Conservation (phyloP, 1,284 basidiomycete genomes). For the Irpex sp. region DNA sequence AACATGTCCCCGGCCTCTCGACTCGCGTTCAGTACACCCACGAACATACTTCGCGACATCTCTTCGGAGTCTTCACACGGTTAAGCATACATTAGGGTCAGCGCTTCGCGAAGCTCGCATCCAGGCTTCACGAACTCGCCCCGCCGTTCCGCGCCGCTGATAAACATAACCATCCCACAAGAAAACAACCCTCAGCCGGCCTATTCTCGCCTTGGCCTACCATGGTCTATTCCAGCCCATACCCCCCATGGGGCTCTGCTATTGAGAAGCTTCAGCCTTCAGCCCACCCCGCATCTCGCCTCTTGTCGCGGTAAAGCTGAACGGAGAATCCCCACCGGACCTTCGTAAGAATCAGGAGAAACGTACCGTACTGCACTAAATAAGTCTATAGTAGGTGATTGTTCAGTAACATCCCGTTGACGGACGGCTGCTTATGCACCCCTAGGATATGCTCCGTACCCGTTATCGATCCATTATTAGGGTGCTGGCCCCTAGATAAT, state of each 20-base stretch:
- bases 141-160: not conserved
- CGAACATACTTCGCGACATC: no score
- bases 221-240: not conserved
- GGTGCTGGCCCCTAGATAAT: not conserved
- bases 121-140: no score
- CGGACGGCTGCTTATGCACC: not conserved
- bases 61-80: no score
- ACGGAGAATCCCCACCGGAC: not conserved
- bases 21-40: no score
- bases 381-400: not conserved
- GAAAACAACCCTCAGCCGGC: not conserved
- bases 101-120: no score
- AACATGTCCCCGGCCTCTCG: no score
- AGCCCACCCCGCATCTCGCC: no score
- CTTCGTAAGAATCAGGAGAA: not conserved
- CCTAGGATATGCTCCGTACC: not conserved
- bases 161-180: not conserved
- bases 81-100: no score
- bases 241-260: not conserved
- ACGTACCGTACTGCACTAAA: not conserved
- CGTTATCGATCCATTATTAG: not conserved
- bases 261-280: no score
- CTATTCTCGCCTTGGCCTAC: not conserved
- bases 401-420: not conserved
- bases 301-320: not conserved